phyloP scores from a whole-genome alignment of 2,329 filamentous ascomycete species.

The Pseudogymnoascus sp. region DNA sequence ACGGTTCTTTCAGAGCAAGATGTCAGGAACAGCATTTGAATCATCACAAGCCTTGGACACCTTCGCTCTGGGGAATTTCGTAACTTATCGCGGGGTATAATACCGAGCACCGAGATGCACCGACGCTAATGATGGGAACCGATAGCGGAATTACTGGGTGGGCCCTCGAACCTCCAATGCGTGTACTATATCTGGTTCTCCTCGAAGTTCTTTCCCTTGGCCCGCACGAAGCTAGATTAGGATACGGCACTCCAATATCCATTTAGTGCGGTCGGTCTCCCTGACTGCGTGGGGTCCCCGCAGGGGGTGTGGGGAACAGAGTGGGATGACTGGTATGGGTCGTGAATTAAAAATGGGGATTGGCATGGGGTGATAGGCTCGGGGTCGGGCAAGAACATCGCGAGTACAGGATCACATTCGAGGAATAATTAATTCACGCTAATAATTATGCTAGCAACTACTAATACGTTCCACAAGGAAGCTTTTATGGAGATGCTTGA shows the following conservation, averaged over 20 bases:
- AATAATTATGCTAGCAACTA: not conserved
- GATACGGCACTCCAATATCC: not conserved
- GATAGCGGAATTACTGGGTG: not conserved
- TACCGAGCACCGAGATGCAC: slow-evolving; percentile 1
- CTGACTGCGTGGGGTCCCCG: not conserved
- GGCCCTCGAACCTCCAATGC: not conserved
- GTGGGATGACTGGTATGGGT: not conserved
- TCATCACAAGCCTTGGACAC: not conserved
- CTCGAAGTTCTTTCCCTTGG: not conserved
- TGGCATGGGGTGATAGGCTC: not conserved
- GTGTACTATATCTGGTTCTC: not conserved
- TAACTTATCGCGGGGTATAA: not conserved
- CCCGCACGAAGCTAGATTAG: not conserved
- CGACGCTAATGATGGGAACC: not conserved
- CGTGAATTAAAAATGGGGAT: not conserved
- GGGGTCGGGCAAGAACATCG: not conserved
- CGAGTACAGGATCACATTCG: not conserved
- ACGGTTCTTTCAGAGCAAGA: not conserved
- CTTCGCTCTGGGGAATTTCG: not conserved
- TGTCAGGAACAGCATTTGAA: not conserved
- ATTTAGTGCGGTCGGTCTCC: not conserved
- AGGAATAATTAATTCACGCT: slow-evolving; percentile 2
- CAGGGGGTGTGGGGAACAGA: not conserved
- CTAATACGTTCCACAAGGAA: not conserved
- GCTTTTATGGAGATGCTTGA: not conserved